A percentile compares a stretch with the other conserved stretches of the same genome.
Evolutionary conservation across 1,284 basidiomycete species (phyloP).

Genomic region (Trametes hirsuta): DNA sequence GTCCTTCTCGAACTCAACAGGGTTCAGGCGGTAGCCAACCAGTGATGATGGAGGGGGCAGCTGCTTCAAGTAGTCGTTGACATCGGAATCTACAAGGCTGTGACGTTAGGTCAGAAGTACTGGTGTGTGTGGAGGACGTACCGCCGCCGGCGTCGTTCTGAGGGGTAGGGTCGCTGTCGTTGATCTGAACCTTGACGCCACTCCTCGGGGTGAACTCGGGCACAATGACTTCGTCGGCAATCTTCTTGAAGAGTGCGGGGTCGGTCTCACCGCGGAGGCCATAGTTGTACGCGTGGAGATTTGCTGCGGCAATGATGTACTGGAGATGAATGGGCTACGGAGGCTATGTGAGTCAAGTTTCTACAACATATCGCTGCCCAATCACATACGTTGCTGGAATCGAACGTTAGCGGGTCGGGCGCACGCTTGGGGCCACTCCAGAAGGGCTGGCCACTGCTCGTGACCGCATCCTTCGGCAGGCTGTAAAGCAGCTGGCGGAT

Average conservation of each 20-base stretch:
- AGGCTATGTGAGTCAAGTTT: not conserved
- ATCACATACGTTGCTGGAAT: constrained; percentile 79
- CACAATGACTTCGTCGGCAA: constrained; percentile 84
- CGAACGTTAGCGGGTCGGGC: constrained; percentile 90
- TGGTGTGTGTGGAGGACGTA: not conserved
- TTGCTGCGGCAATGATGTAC: constrained; percentile 93
- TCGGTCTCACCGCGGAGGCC: constrained; percentile 93
- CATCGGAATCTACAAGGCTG: constrained; percentile 37
- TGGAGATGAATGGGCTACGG: constrained; percentile 81
- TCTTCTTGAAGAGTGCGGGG: constrained; percentile 79
- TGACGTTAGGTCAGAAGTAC: not conserved
- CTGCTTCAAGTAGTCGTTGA: constrained; percentile 64
- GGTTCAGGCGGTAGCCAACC: constrained; percentile 92
- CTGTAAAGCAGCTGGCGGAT: constrained; percentile 95
- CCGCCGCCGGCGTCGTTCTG: constrained; percentile 49
- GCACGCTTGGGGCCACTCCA: constrained; percentile 99
- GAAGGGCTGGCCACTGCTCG: constrained; percentile 92
- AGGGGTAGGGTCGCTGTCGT: constrained; percentile 87
- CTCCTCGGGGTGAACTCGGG: constrained; percentile 94
- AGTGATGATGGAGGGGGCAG: constrained; percentile 89
- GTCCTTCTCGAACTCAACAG: constrained; percentile 99
- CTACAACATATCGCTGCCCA: no score
- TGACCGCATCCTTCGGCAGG: constrained; percentile 91
- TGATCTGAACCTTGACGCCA: constrained; percentile 94
- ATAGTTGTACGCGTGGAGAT: constrained; percentile 98